Evolutionary conservation across 2,329 filamentous ascomycete species (phyloP).

Genomic region (Teratosphaeria zuluensis): DNA sequence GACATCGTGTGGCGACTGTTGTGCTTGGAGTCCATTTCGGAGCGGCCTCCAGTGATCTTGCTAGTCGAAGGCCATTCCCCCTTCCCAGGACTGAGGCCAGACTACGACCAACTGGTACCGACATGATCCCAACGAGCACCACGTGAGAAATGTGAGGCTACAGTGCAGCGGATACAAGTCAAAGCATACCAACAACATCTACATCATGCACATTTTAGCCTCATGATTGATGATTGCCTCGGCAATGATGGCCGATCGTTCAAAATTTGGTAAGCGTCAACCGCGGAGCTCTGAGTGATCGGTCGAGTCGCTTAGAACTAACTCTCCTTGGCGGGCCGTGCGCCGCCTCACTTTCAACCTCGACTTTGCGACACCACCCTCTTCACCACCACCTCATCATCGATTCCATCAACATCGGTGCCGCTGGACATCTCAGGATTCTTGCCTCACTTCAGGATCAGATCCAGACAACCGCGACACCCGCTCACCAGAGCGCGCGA

Average conservation of each 20-base stretch:
- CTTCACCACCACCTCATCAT: slow-evolving; percentile 1
- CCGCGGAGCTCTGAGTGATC: neutral
- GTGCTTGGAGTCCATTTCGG: slow-evolving; percentile 4
- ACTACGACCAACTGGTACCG: neutral
- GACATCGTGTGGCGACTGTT: slow-evolving; percentile 14
- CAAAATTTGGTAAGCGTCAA: neutral
- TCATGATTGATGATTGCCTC: neutral
- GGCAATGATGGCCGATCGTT: neutral
- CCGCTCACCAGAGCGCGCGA: neutral
- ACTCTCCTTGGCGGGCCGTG: neutral
- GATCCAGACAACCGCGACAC: neutral
- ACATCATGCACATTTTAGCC: neutral
- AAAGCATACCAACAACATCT: neutral
- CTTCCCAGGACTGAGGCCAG: neutral
- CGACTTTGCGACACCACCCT: neutral
- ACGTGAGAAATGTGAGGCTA: neutral
- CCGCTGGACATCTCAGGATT: neutral
- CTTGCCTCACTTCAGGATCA: neutral
- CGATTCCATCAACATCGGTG: neutral
- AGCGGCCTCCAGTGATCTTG: neutral
- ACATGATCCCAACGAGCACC: neutral
- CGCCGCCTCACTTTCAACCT: neutral
- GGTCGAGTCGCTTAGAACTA: neutral
- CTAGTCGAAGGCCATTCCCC: neutral
- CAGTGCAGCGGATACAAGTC: neutral